Evolutionary conservation across 768 basidiomycete genomes (phyloP).

Genomic region (Amanita inopinata): DNA sequence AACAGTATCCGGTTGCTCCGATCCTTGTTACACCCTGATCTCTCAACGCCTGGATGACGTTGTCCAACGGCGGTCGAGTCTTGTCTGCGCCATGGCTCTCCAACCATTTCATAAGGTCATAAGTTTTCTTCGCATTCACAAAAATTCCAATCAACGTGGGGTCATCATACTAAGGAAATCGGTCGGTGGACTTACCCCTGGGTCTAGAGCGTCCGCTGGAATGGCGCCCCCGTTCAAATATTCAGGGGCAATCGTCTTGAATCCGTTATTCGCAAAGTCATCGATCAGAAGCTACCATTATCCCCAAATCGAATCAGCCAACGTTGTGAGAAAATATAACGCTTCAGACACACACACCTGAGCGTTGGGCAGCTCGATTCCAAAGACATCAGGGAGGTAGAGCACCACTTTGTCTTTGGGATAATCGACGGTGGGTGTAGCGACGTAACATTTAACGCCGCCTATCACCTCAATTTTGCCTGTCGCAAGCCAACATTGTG

Average conservation of each 20-base stretch:
- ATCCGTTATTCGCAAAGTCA: slow-evolving; percentile 35
- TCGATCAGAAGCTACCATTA: slow-evolving; percentile 27
- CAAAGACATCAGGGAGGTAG: slow-evolving; percentile 44
- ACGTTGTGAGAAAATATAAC: not conserved
- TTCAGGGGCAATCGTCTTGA: slow-evolving; percentile 34
- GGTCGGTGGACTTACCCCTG: slow-evolving; percentile 16
- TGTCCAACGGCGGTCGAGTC: slow-evolving; percentile 44
- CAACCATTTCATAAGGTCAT: slow-evolving; percentile 36
- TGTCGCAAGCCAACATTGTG: slow-evolving; percentile 14
- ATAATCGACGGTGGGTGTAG: slow-evolving; percentile 40
- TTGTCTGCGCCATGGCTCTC: slow-evolving; percentile 25
- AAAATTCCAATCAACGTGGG: not conserved
- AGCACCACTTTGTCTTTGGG: slow-evolving; percentile 48
- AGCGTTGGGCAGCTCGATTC: slow-evolving; percentile 35
- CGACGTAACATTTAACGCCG: slow-evolving; percentile 43
- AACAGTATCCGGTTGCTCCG: slow-evolving; percentile 62
- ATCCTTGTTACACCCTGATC: slow-evolving; percentile 47
- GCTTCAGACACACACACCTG: slow-evolving; percentile 21
- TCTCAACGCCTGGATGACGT: slow-evolving; percentile 47
- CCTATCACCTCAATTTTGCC: slow-evolving; percentile 38
- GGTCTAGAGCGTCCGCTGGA: slow-evolving; percentile 24
- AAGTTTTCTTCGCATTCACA: slow-evolving; percentile 16
- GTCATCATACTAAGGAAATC: not conserved
- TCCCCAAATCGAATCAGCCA: slow-evolving; percentile 1
- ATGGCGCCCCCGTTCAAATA: slow-evolving; percentile 33